phyloP scores from a whole-genome alignment of 2,329 filamentous ascomycete genomes.

The Aspergillus spinulosporus region DNA sequence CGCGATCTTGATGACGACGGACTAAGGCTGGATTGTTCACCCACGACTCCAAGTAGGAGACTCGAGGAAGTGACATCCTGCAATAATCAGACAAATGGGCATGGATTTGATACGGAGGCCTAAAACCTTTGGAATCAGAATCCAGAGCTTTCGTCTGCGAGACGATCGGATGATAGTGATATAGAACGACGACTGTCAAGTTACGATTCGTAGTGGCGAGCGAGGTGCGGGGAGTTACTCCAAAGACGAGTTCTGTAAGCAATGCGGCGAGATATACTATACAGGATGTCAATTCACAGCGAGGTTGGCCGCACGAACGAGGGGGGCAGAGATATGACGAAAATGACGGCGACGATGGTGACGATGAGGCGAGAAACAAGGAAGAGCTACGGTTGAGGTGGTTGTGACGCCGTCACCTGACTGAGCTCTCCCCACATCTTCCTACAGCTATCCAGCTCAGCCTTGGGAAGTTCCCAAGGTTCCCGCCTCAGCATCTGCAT shows the following conservation, averaged over 20 bases:
- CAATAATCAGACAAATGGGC: too few species aligned
- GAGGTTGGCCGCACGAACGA: too few species aligned
- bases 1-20: slow-evolving; percentile 25
- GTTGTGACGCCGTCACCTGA: slow-evolving; percentile 20
- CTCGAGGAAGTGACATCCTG: slow-evolving; percentile 44
- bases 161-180: too few species aligned
- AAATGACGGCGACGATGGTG: slow-evolving; percentile 1
- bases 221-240: slow-evolving; percentile 2
- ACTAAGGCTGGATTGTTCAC: slow-evolving; percentile 36
- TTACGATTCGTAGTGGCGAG: background rate
- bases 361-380: background rate
- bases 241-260: background rate
- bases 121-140: too few species aligned
- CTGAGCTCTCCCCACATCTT: slow-evolving; percentile 25
- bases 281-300: background rate
- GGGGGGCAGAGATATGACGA: background rate
- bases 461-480: background rate
- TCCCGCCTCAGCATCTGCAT: background rate
- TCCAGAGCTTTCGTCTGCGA: too few species aligned
- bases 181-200: too few species aligned
- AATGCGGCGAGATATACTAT: background rate
- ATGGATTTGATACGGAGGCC: too few species aligned
- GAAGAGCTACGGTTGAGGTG: background rate
- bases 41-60: slow-evolving; percentile 48
- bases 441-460: too few species aligned